Conservation (phyloP, 768 basidiomycete genomes). For the Termitomyces sp. region DNA sequence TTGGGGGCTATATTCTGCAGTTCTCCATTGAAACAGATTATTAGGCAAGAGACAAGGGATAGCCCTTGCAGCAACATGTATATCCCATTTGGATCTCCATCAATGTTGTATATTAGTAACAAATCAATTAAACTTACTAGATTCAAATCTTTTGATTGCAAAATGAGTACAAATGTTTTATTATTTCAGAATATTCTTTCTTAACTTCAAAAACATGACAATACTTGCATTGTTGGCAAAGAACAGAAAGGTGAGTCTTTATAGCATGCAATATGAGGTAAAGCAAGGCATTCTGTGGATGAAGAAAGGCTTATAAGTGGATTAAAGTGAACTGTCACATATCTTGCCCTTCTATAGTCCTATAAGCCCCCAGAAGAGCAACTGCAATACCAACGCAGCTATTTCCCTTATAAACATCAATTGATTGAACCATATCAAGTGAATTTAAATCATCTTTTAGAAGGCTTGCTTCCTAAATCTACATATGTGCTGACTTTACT, state of each 20-base stretch:
- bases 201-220: neutral
- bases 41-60: neutral
- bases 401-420: neutral
- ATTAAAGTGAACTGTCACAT: constrained; percentile 12
- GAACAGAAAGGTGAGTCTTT: too few relatives aligned
- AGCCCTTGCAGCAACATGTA: neutral
- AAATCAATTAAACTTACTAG: neutral
- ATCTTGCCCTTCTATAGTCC: constrained; percentile 15
- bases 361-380: constrained; percentile 18
- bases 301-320: neutral
- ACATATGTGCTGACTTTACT: too few relatives aligned
- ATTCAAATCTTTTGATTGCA: neutral
- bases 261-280: neutral
- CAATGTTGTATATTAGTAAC: neutral
- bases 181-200: neutral
- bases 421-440: constrained; percentile 2
- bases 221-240: too few relatives aligned
- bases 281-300: neutral
- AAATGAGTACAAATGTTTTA: neutral
- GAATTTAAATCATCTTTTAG: neutral
- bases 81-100: neutral
- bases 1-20: neutral
- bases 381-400: constrained; percentile 21
- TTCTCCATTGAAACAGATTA: neutral
- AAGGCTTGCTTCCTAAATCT: constrained; percentile 10